Percentiles rank a stretch among this genome's conserved stretches.
phyloP scores from a whole-genome alignment of 2,329 filamentous ascomycete species.

The Fragosphaeria purpurea region DNA sequence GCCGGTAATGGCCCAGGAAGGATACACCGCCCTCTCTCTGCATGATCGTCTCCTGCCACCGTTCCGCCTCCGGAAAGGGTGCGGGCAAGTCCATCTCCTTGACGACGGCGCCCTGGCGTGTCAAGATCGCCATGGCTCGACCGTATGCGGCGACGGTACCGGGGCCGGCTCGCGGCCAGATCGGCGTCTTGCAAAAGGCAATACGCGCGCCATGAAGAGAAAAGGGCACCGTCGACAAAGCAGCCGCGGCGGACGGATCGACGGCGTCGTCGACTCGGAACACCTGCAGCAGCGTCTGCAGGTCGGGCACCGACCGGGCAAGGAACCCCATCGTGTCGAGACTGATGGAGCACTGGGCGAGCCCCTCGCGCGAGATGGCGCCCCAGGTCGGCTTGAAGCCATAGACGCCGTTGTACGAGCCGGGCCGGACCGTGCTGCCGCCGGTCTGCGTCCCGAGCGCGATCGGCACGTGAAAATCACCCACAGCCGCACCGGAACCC shows the following conservation, averaged over 20 bases:
- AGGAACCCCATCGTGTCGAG: constrained; percentile 56
- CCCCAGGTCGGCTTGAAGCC: constrained; percentile 58
- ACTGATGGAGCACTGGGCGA: constrained; percentile 46
- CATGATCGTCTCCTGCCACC: constrained; percentile 42
- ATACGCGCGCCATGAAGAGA: constrained; percentile 39
- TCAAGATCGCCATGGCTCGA: constrained; percentile 29
- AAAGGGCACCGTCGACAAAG: constrained; percentile 13
- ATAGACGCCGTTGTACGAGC: constrained; percentile 53
- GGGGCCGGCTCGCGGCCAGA: constrained; percentile 37
- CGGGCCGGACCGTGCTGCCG: constrained; percentile 53
- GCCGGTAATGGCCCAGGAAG: constrained; percentile 43
- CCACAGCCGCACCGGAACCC: constrained; percentile 56
- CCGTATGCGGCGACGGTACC: constrained; percentile 34
- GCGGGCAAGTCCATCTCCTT: constrained; percentile 43
- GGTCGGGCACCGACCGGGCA: constrained; percentile 45
- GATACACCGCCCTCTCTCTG: constrained; percentile 39
- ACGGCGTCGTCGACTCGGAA: constrained; percentile 46
- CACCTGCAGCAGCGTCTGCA: constrained; percentile 42
- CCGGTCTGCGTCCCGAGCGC: constrained; percentile 56
- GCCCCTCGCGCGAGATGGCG: constrained; percentile 50
- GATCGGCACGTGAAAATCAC: constrained; percentile 51
- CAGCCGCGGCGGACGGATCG: constrained; percentile 4
- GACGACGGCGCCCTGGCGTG: constrained; percentile 39
- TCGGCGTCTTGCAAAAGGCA: constrained; percentile 41
- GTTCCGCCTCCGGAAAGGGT: constrained; percentile 35